phyloP scores from a whole-genome alignment of 805 yeast genomes.

The Saccharomycopsis malanga region DNA sequence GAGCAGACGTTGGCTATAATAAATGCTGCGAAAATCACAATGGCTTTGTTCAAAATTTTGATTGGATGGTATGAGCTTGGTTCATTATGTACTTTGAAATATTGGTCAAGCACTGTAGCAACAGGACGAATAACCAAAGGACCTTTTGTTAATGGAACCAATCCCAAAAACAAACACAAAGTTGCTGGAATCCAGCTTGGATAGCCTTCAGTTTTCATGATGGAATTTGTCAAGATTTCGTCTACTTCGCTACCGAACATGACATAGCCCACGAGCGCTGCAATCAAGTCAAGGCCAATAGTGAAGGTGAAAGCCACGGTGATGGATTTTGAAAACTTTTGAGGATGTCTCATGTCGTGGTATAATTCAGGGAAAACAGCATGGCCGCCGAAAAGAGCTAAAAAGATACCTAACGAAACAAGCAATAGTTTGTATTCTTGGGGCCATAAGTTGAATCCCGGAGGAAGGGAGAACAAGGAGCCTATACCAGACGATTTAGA shows the following conservation, averaged over 20 bases:
- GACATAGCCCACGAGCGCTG: slow-evolving; percentile 61
- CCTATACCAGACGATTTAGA: slow-evolving; percentile 42
- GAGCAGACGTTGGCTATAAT: slow-evolving; percentile 38
- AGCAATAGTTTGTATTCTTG: slow-evolving; percentile 32
- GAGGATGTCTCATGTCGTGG: slow-evolving; percentile 68
- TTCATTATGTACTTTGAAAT: slow-evolving; percentile 8
- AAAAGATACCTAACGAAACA: slow-evolving; percentile 53
- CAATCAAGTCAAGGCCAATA: slow-evolving; percentile 47
- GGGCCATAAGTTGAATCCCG: slow-evolving; percentile 36
- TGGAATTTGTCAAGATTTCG: slow-evolving; percentile 73
- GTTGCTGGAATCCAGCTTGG: slow-evolving; percentile 47
- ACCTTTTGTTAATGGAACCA: slow-evolving; percentile 69
- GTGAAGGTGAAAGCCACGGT: slow-evolving; percentile 53
- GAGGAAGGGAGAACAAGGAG: slow-evolving; percentile 42
- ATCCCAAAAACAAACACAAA: slow-evolving; percentile 40
- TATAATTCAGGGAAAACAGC: slow-evolving; percentile 74
- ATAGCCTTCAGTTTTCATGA: slow-evolving; percentile 59
- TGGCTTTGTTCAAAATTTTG: slow-evolving; percentile 16
- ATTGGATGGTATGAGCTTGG: slow-evolving; percentile 12
- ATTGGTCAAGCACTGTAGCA: slow-evolving; percentile 50
- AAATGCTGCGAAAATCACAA: slow-evolving; percentile 15
- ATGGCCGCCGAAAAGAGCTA: slow-evolving; percentile 83
- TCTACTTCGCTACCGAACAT: slow-evolving; percentile 71
- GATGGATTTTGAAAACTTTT: slow-evolving; percentile 47
- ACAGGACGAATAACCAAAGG: slow-evolving; percentile 72